Evolutionary conservation across 176 grass and related monocot genomes (phyloP).

Genomic region (Rhipidocladum racemiflorum): DNA sequence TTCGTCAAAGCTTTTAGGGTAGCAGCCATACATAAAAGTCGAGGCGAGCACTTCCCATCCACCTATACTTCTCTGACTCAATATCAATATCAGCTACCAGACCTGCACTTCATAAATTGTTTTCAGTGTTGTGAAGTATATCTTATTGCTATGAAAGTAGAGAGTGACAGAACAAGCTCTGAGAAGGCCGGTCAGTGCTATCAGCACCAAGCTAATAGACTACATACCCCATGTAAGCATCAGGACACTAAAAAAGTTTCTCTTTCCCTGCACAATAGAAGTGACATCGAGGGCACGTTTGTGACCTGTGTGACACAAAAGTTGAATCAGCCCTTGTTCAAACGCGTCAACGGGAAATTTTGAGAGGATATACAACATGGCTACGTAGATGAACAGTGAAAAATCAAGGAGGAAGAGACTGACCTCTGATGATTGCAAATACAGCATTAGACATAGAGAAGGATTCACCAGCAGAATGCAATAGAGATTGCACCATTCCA

Average conservation of each 20-base stretch:
- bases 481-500: conserved; percentile 86
- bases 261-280: conserved; percentile 78
- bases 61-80: conserved; percentile 96
- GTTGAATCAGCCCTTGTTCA: conserved; percentile 28
- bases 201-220: background rate
- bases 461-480: conserved; percentile 62
- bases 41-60: conserved; percentile 95
- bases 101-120: conserved; percentile 57
- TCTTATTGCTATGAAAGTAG: background rate
- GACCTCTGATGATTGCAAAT: conserved; percentile 79
- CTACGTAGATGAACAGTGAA: background rate
- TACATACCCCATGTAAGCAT: conserved; percentile 96
- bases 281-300: conserved; percentile 79
- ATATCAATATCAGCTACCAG: conserved; percentile 96
- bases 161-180: conserved; percentile 16
- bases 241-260: conserved; percentile 86
- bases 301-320: conserved; percentile 54
- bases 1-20: background rate
- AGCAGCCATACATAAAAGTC: conserved; percentile 72
- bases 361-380: background rate
- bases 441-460: conserved; percentile 80
- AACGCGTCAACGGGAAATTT: background rate
- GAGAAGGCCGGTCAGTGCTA: background rate
- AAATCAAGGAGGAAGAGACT: conserved; percentile 16
- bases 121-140: conserved; percentile 29